Evolutionary conservation across 257 asterid genomes (phyloP), one percentile per base, ranked within the genome.

Genomic region (Echium plantagineum): DNA sequence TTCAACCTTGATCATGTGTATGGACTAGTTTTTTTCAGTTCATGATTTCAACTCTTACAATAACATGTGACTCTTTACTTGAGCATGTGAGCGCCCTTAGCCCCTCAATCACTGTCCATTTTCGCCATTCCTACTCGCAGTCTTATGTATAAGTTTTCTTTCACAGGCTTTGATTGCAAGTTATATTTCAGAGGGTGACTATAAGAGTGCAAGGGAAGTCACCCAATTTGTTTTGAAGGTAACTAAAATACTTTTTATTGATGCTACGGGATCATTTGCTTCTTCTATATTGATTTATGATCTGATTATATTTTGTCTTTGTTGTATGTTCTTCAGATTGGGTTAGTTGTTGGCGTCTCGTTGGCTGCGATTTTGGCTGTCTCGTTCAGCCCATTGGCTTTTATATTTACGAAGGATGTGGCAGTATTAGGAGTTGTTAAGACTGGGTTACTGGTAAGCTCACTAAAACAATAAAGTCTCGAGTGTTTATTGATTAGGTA

Each of bases 151-250:
- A 26, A 17, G n/a, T 17, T 61, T 18, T 16, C 63, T 35, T 63
- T 69, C 35, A 8, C 72, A 90, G 98, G 89, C 96, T 64, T 69
- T 90, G 75, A 72, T 90, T 71, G 96, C 98, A 62, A 81, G 87
- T 71, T 83, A 87, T 69, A 52, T 75, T 62, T 83, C 98, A 20
- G 75, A 83, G 72, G 79, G 85, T 15, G 89, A 90, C 74, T 83
- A 85, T 57, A 63, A 53, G 59, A 66, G 80, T 30, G 96, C 84
- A 67, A 85, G 49, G 81, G 93, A 90, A 66, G 65, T 87, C 65
- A 77, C 96, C 52, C 71, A 67, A 10, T 81, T 75, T 31, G 89
- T 80, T 16, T 70, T 90, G 48, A 87, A 85, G 97, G 94, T 90
- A 65, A 54, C 68, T 71, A 3, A 35, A 31, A 58, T 63, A 32